Percentiles rank a stretch among this genome's conserved stretches.
Evolutionary conservation across 1,284 basidiomycete genomes (phyloP).

Genomic region (Boletus smithii): DNA sequence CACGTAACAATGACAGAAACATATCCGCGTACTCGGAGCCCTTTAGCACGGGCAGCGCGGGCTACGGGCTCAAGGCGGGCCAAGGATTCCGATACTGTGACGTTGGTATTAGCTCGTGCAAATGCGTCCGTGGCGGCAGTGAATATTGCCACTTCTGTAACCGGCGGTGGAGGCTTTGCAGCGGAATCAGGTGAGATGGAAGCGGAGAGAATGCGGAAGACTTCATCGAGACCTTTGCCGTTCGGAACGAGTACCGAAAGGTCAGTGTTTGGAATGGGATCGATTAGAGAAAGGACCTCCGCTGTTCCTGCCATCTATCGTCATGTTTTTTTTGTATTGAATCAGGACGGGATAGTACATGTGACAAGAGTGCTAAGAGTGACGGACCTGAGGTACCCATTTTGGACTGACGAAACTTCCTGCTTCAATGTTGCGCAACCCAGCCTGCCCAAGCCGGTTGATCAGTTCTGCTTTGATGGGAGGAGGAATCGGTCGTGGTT

Average conservation of each 20-base stretch:
- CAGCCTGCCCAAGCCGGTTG: constrained; percentile 68
- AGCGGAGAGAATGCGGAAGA: constrained; percentile 51
- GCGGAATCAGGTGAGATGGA: constrained; percentile 31
- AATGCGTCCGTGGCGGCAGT: constrained; percentile 88
- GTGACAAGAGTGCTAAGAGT: neutral
- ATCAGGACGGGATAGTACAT: neutral
- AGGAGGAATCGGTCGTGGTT: constrained; percentile 71
- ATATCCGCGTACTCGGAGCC: constrained; percentile 83
- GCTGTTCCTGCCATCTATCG: constrained; percentile 82
- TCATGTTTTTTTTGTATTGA: neutral
- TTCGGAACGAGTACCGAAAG: constrained; percentile 90
- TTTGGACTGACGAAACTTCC: constrained; percentile 93
- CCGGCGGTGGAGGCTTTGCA: constrained; percentile 42
- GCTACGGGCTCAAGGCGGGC: constrained; percentile 63
- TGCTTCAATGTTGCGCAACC: constrained; percentile 75
- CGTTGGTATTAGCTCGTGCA: constrained; percentile 83
- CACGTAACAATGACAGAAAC: constrained; percentile 83
- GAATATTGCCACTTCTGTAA: constrained; percentile 89
- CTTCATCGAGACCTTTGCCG: constrained; percentile 67
- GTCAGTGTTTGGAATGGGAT: constrained; percentile 52
- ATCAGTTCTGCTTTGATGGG: constrained; percentile 82
- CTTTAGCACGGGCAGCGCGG: constrained; percentile 53
- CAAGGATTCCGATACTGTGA: constrained; percentile 71
- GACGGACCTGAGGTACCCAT: constrained; percentile 85
- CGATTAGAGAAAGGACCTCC: constrained; percentile 61